Percentiles rank a stretch among this genome's conserved stretches.
phyloP scores from a whole-genome alignment of 2,329 filamentous ascomycete species.

The Claviceps capensis region DNA sequence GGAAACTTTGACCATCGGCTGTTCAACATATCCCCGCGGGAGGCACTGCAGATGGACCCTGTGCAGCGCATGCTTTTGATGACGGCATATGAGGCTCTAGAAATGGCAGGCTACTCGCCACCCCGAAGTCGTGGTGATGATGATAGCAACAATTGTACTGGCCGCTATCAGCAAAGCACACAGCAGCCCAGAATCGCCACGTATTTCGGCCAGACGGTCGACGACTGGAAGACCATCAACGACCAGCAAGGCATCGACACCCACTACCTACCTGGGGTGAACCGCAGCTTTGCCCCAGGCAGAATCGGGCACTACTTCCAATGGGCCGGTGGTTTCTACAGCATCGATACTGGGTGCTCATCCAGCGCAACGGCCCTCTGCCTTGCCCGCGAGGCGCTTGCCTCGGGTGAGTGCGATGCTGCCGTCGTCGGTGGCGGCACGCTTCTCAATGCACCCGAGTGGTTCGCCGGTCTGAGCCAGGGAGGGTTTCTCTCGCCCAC shows the following conservation, averaged over 20 bases:
- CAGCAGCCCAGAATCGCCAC: conserved; percentile 42
- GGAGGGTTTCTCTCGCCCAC: background rate
- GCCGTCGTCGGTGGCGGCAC: conserved; percentile 33
- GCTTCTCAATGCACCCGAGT: conserved; percentile 51
- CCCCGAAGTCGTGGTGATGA: background rate
- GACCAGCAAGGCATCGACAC: conserved; percentile 54
- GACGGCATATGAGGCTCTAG: conserved; percentile 68
- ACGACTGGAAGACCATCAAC: conserved; percentile 68
- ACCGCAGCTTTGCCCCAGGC: conserved; percentile 2
- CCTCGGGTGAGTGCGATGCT: conserved; percentile 57
- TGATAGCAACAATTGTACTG: background rate
- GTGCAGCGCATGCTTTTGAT: conserved; percentile 60
- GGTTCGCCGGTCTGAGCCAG: conserved; percentile 53
- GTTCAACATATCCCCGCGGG: conserved; percentile 73
- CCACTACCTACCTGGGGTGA: background rate
- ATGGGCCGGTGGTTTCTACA: conserved; percentile 40
- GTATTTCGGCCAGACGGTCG: conserved; percentile 62
- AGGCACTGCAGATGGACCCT: conserved; percentile 63
- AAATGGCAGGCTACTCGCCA: conserved; percentile 36
- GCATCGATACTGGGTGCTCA: conserved; percentile 66
- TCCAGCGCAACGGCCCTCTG: conserved; percentile 59
- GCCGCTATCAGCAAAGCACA: background rate
- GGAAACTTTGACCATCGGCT: conserved; percentile 64
- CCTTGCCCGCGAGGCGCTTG: conserved; percentile 30
- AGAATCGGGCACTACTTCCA: conserved; percentile 23